These are phyloP conservation scores for Chaetomium strumarium DNA, from an alignment of 2,329 filamentous ascomycete species.

Conservation along the genomic window DNA sequence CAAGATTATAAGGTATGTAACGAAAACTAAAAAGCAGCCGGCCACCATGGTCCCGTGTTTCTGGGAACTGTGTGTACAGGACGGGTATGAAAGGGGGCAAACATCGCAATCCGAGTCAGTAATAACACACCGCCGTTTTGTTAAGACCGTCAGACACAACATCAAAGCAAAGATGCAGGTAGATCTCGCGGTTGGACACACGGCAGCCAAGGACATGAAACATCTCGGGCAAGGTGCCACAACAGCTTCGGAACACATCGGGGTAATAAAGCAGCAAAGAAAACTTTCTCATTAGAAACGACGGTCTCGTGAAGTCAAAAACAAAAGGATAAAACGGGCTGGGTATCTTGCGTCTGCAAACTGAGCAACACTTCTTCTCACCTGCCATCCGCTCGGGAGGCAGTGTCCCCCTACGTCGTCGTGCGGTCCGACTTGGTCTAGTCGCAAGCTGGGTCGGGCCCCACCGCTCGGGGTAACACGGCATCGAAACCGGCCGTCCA, in stretches of 20 bases:
- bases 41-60: background rate
- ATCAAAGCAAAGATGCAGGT: background rate
- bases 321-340: constrained; percentile 20
- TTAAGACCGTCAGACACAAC: background rate
- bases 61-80: background rate
- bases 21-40: background rate
- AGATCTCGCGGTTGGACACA: constrained; percentile 1
- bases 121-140: background rate
- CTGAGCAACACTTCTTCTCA: constrained; percentile 16
- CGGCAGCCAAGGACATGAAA: constrained; percentile 10
- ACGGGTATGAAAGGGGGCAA: background rate
- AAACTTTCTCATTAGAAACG: constrained; percentile 21
- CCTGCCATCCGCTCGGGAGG: background rate
- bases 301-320: background rate
- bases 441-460: background rate
- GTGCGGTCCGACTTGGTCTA: background rate
- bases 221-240: constrained; percentile 8
- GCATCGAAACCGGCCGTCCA: background rate
- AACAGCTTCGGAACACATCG: constrained; percentile 5
- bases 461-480: background rate
- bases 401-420: background rate
- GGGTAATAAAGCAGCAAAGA: constrained; percentile 12
- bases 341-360: constrained; percentile 29
- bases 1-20: constrained; percentile 7
- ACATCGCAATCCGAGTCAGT: background rate